Evolutionary conservation across 805 yeast genomes (phyloP).

Genomic region (Kodamaea neixiangensis): DNA sequence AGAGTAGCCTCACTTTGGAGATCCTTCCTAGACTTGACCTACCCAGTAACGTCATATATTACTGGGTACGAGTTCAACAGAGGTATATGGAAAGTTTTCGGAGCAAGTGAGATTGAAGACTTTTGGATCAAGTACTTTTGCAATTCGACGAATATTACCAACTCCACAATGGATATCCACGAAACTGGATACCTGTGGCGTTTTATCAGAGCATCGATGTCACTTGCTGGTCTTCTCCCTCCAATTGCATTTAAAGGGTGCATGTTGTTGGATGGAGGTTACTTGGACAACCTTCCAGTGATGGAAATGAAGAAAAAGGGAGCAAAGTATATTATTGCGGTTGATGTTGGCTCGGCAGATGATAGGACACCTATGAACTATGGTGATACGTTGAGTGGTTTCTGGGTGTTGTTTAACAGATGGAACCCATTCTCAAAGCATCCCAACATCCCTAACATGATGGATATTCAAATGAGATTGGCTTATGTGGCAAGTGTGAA

Average conservation of each 20-base stretch:
- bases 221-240: slow-evolving; percentile 90
- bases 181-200: slow-evolving; percentile 94
- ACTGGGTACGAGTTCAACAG: slow-evolving; percentile 97
- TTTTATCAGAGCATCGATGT: slow-evolving; percentile 93
- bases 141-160: slow-evolving; percentile 92
- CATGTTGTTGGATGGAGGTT: slow-evolving; percentile 95
- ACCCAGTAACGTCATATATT: slow-evolving; percentile 91
- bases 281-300: slow-evolving; percentile 91
- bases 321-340: slow-evolving; percentile 83
- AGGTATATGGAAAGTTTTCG: slow-evolving; percentile 96
- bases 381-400: slow-evolving; percentile 91
- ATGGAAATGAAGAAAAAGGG: slow-evolving; percentile 89
- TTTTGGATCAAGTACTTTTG: slow-evolving; percentile 90
- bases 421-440: slow-evolving; percentile 87
- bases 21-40: slow-evolving; percentile 77
- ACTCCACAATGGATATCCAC: slow-evolving; percentile 93
- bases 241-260: slow-evolving; percentile 86
- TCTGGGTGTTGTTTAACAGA: slow-evolving; percentile 85
- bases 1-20: slow-evolving; percentile 88
- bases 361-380: slow-evolving; percentile 87
- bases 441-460: slow-evolving; percentile 90
- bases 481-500: slow-evolving; percentile 95
- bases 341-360: slow-evolving; percentile 94
- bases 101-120: slow-evolving; percentile 90
- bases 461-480: slow-evolving; percentile 88